Base-by-base conservation (phyloP, 2,329 filamentous ascomycete species). In the Cercospora janseana region DNA sequence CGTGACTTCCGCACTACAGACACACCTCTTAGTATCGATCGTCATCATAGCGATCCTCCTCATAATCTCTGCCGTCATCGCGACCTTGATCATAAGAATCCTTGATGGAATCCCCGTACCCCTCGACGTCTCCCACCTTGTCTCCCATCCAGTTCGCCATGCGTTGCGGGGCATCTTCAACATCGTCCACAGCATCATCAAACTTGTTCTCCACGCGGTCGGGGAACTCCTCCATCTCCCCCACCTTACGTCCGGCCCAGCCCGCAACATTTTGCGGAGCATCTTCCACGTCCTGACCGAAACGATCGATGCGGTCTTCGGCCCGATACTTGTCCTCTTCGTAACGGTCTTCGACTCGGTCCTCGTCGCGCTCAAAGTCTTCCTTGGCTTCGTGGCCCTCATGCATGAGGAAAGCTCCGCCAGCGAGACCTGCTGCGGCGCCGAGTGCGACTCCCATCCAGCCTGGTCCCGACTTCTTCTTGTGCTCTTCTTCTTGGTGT, bases 361-460 rank as follows among this genome's bases (percentile, higher is more conserved):
- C 56, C 53, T 66, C 60, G 37, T 64, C 63, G 34, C 55, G 51
- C 35, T 67, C 61, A 40, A 51, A 61, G 31, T 63, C 52, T 10
- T 63, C 52, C 40, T 64, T 55, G 31, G 73, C 66, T 60, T 74
- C 67, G 45, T 72, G 64, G 4, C 70, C 72, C 49, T 75, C 73
- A 51, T 76, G 69, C 69, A 71, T 72, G 45, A 73, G 57, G 45
- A 75, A 49, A 34, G 72, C 73, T 46, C 73, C 73, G 12, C 71
- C 73, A 6, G 69, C 66, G 13, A 72, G 44, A 4, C 74, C 74
- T 1, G 68, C 69, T 15, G 65, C 72, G 3, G 65, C 70, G 24
- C 69, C 74, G 13, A 70, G 57, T 1, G 67, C 69, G 6, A 65
- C 68, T 54, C 73, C 72, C 29, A 66, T 57, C 54, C 69, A 40